Percentiles rank a stretch among this genome's conserved stretches.
Conservation (phyloP, 805 yeast species). For the Yarrowia sp. region DNA sequence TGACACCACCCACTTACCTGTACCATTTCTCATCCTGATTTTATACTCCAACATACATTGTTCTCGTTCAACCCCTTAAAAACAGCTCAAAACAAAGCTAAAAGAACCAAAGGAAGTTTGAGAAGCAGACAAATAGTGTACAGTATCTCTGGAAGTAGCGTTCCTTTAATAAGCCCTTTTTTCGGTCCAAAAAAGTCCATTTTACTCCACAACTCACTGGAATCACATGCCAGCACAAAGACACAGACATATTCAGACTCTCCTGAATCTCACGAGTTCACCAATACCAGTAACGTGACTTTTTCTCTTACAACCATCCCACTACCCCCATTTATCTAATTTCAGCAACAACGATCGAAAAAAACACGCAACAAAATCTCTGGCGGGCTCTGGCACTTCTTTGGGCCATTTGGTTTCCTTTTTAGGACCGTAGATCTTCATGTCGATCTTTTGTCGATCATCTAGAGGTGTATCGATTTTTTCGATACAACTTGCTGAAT, state of each 20-base stretch:
- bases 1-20: not conserved
- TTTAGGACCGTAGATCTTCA: not conserved
- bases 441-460: constrained; percentile 3
- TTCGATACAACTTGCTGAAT: not conserved
- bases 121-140: too few relatives aligned
- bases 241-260: not conserved
- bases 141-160: too few relatives aligned
- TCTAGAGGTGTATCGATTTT: not conserved
- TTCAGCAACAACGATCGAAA: too few relatives aligned
- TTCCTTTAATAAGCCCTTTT: too few relatives aligned
- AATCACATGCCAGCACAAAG: not conserved
- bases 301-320: not conserved
- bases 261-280: not conserved
- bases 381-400: not conserved
- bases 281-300: not conserved
- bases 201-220: not conserved
- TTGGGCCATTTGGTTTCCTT: not conserved
- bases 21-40: not conserved
- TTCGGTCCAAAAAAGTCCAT: too few relatives aligned
- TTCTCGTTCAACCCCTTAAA: too few relatives aligned
- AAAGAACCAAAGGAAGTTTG: not conserved
- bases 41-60: too few relatives aligned
- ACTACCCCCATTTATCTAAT: not conserved
- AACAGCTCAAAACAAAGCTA: not conserved
- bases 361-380: too few relatives aligned